These are phyloP conservation scores for Xylona heveae DNA, from an alignment of 495 filamentous ascomycete genomes.

Conservation along the genomic window DNA sequence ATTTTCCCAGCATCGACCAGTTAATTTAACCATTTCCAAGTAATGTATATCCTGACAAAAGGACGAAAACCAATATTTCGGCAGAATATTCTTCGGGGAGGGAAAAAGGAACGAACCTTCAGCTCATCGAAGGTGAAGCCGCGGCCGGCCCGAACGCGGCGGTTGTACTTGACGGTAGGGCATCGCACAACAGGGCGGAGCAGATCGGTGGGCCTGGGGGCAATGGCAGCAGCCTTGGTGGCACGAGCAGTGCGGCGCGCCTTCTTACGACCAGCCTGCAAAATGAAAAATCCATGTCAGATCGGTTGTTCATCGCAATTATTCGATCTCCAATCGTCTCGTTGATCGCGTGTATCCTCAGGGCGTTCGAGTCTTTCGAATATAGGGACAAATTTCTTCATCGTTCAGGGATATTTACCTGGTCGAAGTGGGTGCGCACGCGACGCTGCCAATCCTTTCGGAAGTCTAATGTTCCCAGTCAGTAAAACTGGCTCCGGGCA, in stretches of 20 bases:
- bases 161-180: slow-evolving; percentile 95
- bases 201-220: slow-evolving; percentile 93
- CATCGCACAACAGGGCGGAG: slow-evolving; percentile 88
- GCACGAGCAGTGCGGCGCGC: slow-evolving; percentile 74
- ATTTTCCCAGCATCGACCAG: slow-evolving; percentile 4
- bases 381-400: no score
- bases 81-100: background rate
- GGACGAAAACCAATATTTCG: no score
- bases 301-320: slow-evolving; percentile 5
- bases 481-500: slow-evolving; percentile 8
- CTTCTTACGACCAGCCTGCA: slow-evolving; percentile 84
- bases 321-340: slow-evolving; percentile 4
- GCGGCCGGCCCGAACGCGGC: slow-evolving; percentile 84
- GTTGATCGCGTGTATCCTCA: slow-evolving; percentile 10
- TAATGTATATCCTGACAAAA: no score
- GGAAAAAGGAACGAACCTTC: slow-evolving; percentile 46
- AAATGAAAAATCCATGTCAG: slow-evolving; percentile 12
- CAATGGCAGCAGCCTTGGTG: slow-evolving; percentile 78
- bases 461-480: slow-evolving; percentile 47
- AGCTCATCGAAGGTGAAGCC: slow-evolving; percentile 93
- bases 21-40: slow-evolving; percentile 8
- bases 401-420: slow-evolving; percentile 64
- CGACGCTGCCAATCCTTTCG: slow-evolving; percentile 99
- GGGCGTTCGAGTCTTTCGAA: slow-evolving; percentile 14
- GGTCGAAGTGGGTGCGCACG: slow-evolving; percentile 96